Evolutionary conservation across 176 grass and related monocot species (phyloP).

Genomic region (Oryza coarctata): DNA sequence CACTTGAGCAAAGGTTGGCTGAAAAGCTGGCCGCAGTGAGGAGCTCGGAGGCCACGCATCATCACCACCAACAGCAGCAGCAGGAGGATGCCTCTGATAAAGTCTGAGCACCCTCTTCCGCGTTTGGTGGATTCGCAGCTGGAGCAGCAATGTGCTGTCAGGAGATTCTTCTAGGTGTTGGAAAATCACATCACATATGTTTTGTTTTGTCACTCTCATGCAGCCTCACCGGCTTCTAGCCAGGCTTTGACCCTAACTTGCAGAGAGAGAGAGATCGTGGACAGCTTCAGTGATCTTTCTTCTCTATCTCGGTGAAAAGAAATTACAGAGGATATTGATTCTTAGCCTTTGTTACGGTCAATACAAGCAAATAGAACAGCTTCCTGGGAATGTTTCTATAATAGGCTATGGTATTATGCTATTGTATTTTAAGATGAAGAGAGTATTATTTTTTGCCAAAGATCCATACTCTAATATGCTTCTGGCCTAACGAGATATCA

Average conservation of each 20-base stretch:
- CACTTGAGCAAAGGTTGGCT: conserved; percentile 74
- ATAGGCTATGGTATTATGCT: too few relatives aligned
- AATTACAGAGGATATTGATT: not conserved
- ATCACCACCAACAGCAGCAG: not conserved
- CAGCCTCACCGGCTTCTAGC: not conserved
- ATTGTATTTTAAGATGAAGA: too few relatives aligned
- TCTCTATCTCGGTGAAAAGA: not conserved
- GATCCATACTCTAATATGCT: too few relatives aligned
- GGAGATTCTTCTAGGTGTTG: not conserved
- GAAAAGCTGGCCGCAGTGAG: conserved; percentile 43
- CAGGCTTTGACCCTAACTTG: not conserved
- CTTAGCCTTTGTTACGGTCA: not conserved
- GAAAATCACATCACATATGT: not conserved
- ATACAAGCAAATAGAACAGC: too few relatives aligned
- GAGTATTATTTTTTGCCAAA: too few relatives aligned
- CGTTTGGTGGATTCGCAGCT: not conserved
- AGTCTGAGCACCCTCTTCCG: conserved; percentile 36
- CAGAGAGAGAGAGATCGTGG: not conserved
- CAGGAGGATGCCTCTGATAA: conserved; percentile 52
- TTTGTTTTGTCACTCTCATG: not conserved
- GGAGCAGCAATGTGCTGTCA: not conserved
- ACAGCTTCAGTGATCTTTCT: not conserved
- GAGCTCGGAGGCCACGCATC: conserved; percentile 28
- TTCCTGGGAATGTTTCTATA: too few relatives aligned
- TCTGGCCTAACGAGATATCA: too few relatives aligned